Base-by-base conservation (phyloP, 2,329 filamentous ascomycete genomes). In the Xylariaceae sp. region DNA sequence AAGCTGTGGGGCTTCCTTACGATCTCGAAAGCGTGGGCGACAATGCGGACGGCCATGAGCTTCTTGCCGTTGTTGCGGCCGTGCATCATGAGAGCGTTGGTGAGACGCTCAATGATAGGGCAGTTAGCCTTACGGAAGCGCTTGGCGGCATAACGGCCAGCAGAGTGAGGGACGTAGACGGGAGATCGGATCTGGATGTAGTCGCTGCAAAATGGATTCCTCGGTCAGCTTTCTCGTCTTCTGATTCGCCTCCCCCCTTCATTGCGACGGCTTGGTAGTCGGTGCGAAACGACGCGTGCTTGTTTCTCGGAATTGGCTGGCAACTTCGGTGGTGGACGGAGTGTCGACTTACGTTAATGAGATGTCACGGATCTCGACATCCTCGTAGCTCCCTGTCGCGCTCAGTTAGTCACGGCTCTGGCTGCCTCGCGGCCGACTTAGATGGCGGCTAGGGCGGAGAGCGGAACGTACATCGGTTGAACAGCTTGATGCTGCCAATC, bases 41-140 rank as follows among this genome's bases (percentile, higher is more conserved):
- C 92, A 73, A 99, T 99, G 82, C 94, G 92, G 80, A 97, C 93
- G 77, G 94, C 95, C 92, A 96, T 97, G 77, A 97, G 88, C 91
- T 99, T 99, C 90, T 99, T 99, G 82, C 94, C 94, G 90, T 97
- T 99, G 90, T 99, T 99, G 83, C 94, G 94, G 82, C 94, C 94
- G 88, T 99, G 96, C 93, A 97, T 97, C 95, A 99, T 99, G 79
- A 99, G 88, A 63, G 94, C 97, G 90, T 99, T 99, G 86, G 94
- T 99, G 74, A 99, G 88, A 79, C 94, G 93, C 90, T 99, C 94
- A 78, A 99, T 97, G 88, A 99, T 97, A 75, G 94, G 94, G 90
- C 94, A 99, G 87, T 97, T 95, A 78, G 95, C 94, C 89, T 99
- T 99, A 85, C 94, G 90, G 91, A 99, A 99, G 77, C 95, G 89